Evolutionary conservation across 768 basidiomycete species (phyloP).

Genomic region (Collybiopsis luxurians): DNA sequence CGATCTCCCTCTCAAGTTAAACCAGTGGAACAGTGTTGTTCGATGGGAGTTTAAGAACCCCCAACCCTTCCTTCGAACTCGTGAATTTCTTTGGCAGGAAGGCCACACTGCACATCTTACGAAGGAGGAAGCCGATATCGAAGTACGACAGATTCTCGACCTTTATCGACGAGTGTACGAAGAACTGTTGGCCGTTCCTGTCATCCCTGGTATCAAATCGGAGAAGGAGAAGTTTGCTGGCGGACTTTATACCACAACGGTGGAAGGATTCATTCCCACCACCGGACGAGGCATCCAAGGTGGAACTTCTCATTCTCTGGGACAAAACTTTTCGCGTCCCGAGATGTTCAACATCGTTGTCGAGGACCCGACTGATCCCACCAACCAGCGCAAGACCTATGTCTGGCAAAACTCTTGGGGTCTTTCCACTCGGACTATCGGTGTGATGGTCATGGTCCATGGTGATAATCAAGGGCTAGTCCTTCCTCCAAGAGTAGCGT

Average conservation of each 20-base stretch:
- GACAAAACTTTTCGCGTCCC: constrained; percentile 95
- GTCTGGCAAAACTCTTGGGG: constrained; percentile 99
- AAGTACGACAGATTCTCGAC: constrained; percentile 93
- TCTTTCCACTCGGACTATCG: constrained; percentile 91
- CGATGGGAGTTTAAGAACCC: constrained; percentile 99
- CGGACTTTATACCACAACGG: constrained; percentile 95
- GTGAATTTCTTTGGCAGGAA: constrained; percentile 99
- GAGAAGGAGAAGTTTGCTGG: constrained; percentile 99
- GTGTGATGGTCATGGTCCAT: constrained; percentile 99
- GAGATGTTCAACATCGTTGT: constrained; percentile 99
- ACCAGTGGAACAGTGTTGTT: constrained; percentile 99
- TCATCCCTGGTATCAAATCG: constrained; percentile 95
- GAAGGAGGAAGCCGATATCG: constrained; percentile 84
- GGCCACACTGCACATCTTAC: constrained; percentile 95
- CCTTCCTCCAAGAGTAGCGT: constrained; percentile 96
- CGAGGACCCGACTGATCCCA: constrained; percentile 83
- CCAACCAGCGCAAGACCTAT: constrained; percentile 64
- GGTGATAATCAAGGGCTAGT: constrained; percentile 98
- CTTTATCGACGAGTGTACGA: constrained; percentile 95
- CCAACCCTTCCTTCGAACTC: constrained; percentile 97
- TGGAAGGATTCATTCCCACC: constrained; percentile 97
- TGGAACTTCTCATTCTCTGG: constrained; percentile 96
- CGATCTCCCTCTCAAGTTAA: constrained; percentile 94
- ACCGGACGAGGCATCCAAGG: constrained; percentile 97
- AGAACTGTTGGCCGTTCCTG: constrained; percentile 95